Evolutionary conservation across 495 filamentous ascomycete genomes (phyloP).

Genomic region (Penicillium macrosclerotiorum): DNA sequence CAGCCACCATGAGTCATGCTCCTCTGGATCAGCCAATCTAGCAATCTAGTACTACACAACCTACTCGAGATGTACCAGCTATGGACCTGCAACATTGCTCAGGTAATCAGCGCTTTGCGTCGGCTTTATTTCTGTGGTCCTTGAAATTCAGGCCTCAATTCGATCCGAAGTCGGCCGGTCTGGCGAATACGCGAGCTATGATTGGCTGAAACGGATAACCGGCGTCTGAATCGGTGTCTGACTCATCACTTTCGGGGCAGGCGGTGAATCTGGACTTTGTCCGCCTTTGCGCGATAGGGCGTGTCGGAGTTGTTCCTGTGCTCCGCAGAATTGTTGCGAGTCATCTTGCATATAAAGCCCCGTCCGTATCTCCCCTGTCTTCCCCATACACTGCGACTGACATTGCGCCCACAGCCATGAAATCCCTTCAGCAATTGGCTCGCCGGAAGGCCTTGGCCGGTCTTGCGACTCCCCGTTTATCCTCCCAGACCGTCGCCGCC

Average conservation of each 20-base stretch:
- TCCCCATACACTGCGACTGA: slow-evolving; percentile 4
- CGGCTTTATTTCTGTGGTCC: slow-evolving; percentile 1
- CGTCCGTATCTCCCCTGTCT: slow-evolving; percentile 11
- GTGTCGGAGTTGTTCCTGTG: slow-evolving; percentile 31
- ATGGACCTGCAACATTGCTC: background rate
- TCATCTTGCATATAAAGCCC: slow-evolving; percentile 27
- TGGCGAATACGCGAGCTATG: background rate
- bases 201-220: slow-evolving; percentile 10
- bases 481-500: slow-evolving; percentile 24
- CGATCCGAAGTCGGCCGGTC: slow-evolving; percentile 25
- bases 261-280: slow-evolving; percentile 19
- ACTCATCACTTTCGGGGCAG: slow-evolving; percentile 5
- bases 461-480: slow-evolving; percentile 25
- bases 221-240: no score
- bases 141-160: background rate
- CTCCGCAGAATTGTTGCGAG: slow-evolving; percentile 31
- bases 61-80: no score
- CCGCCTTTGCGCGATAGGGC: slow-evolving; percentile 3
- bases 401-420: slow-evolving; percentile 30
- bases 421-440: slow-evolving; percentile 40
- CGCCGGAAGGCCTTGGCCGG: slow-evolving; percentile 34
- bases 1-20: no score
- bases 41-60: no score
- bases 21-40: no score
- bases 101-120: slow-evolving; percentile 16